phyloP scores from a whole-genome alignment of 352 stramenopile genomes.

The Globisporangium nodosum region DNA sequence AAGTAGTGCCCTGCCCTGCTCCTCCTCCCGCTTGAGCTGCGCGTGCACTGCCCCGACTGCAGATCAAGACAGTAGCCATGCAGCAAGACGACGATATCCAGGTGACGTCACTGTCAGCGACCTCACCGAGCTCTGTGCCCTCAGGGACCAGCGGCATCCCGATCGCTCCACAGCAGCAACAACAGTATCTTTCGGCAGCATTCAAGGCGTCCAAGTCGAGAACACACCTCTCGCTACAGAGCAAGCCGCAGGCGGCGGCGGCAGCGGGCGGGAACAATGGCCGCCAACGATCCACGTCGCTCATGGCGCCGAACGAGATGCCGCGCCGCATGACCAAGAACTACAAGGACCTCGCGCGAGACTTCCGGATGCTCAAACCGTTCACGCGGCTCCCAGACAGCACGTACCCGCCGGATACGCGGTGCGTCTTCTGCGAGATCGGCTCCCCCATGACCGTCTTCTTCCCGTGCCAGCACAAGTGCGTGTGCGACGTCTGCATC shows the following conservation, averaged over 20 bases:
- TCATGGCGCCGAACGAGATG: conserved; percentile 7
- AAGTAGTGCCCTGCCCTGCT: too few relatives aligned
- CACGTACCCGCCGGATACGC: conserved; percentile 27
- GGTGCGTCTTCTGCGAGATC: conserved; percentile 42
- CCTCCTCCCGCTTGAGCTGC: too few relatives aligned
- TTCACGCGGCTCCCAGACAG: conserved; percentile 43
- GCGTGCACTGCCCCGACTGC: too few relatives aligned
- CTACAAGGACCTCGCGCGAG: conserved; percentile 43
- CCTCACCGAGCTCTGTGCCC: not conserved
- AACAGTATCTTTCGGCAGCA: conserved; percentile 2
- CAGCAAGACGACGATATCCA: not conserved
- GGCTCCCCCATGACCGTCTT: conserved; percentile 31
- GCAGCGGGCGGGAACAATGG: not conserved
- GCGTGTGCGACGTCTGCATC: conserved; percentile 54
- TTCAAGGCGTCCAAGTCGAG: conserved; percentile 4
- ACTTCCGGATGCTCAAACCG: conserved; percentile 44
- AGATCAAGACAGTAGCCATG: not conserved
- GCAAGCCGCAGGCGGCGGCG: not conserved
- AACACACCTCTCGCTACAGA: not conserved
- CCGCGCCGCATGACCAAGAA: conserved; percentile 37
- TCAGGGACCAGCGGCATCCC: not conserved
- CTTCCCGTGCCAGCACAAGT: conserved; percentile 67
- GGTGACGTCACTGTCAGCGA: not conserved
- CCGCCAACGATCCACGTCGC: conserved; percentile 12
- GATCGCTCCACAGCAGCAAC: not conserved